These are phyloP conservation scores for Gigaspora rosea DNA, from an alignment of 192 early-diverging fungal genomes.

Conservation along the genomic window DNA sequence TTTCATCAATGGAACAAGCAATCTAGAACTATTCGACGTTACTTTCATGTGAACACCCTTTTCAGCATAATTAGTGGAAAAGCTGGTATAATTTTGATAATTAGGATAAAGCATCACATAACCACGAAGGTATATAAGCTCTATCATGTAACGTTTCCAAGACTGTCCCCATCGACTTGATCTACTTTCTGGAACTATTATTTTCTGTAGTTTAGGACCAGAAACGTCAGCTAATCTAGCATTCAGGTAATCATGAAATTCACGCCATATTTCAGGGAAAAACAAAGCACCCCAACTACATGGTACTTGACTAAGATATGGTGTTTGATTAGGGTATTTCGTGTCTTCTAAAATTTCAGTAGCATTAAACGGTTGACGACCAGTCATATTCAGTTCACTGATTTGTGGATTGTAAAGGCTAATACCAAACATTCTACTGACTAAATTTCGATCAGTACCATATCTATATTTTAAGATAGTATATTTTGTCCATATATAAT, in stretches of 20 bases:
- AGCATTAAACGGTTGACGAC: slow-evolving; percentile 54
- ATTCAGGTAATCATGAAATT: slow-evolving; percentile 50
- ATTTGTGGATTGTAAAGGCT: slow-evolving; percentile 58
- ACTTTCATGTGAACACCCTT: slow-evolving; percentile 55
- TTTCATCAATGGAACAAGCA: slow-evolving; percentile 61
- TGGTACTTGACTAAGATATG: slow-evolving; percentile 58
- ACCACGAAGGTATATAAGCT: slow-evolving; percentile 60
- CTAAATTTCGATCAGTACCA: slow-evolving; percentile 36
- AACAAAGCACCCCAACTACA: background rate
- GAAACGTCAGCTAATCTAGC: slow-evolving; percentile 54
- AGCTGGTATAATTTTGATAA: slow-evolving; percentile 42
- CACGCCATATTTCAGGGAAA: no score
- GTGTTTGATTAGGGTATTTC: slow-evolving; percentile 45
- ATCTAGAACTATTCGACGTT: no score
- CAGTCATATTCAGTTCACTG: slow-evolving; percentile 50
- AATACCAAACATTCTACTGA: slow-evolving; percentile 53
- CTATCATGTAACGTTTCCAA: slow-evolving; percentile 65
- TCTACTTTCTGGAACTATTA: slow-evolving; percentile 53
- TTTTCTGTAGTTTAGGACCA: slow-evolving; percentile 46
- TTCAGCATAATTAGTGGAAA: slow-evolving; percentile 65
- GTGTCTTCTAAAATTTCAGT: slow-evolving; percentile 44
- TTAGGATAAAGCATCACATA: slow-evolving; percentile 58
- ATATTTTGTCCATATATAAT: slow-evolving; percentile 60
- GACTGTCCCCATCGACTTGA: slow-evolving; percentile 64
- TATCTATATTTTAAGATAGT: slow-evolving; percentile 59